Conservation (phyloP, 2,329 filamentous ascomycete genomes). For the Alternaria postmessia region DNA sequence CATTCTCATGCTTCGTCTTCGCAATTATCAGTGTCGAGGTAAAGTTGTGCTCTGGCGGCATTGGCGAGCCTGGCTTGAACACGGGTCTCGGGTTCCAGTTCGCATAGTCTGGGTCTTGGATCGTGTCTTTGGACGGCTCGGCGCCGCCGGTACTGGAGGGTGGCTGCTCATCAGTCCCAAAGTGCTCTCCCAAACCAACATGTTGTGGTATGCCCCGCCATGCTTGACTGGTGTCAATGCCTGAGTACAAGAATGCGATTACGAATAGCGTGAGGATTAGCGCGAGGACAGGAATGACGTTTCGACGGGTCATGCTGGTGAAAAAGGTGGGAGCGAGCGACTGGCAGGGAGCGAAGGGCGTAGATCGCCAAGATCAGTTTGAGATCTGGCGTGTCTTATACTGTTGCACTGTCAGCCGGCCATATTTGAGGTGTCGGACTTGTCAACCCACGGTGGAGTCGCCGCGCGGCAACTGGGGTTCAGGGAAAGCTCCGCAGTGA, state of each 20-base stretch:
- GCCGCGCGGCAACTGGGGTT: conserved; percentile 22
- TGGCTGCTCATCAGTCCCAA: conserved; percentile 26
- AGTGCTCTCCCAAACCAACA: conserved; percentile 51
- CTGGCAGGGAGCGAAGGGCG: conserved; percentile 3
- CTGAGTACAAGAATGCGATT: conserved; percentile 53
- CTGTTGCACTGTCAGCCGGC: conserved; percentile 10
- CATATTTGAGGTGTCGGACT: conserved; percentile 1
- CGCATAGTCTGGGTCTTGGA: conserved; percentile 41
- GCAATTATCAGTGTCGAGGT: conserved; percentile 65
- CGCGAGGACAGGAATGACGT: conserved; percentile 43
- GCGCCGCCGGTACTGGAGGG: conserved; percentile 14
- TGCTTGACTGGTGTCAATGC: conserved; percentile 40
- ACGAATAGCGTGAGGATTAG: conserved; percentile 41
- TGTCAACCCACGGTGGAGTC: conserved; percentile 21
- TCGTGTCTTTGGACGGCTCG: conserved; percentile 13
- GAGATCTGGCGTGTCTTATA: neutral
- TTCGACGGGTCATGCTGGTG: conserved; percentile 39
- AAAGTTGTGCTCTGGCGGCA: conserved; percentile 59
- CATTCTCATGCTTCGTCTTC: conserved; percentile 60
- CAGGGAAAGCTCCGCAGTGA: conserved; percentile 7
- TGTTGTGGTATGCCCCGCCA: conserved; percentile 52
- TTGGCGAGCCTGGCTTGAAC: conserved; percentile 42
- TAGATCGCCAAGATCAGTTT: neutral
- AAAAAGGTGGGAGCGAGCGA: conserved; percentile 1
- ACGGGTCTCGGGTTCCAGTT: conserved; percentile 51